A percentile compares a stretch with the other conserved stretches of the same genome.
phyloP scores from a whole-genome alignment of 1,139 yeast species.

The Meyerozyma carpophila region DNA sequence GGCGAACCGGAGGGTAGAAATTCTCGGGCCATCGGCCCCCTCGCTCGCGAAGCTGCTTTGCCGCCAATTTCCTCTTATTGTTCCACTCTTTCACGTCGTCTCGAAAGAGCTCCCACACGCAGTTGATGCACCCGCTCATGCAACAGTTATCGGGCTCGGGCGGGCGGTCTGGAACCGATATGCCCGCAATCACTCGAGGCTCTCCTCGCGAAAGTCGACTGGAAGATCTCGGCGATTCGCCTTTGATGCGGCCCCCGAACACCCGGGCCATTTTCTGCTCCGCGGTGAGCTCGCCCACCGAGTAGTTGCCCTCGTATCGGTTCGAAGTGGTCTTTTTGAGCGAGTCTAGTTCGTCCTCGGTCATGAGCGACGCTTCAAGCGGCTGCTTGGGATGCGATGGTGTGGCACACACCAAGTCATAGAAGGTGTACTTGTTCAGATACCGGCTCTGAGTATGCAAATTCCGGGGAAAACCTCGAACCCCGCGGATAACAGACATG shows the following conservation, averaged over 20 bases:
- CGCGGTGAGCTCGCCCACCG: conserved; percentile 29
- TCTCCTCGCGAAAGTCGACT: conserved; percentile 42
- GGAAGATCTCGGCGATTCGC: conserved; percentile 47
- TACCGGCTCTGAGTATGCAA: background rate
- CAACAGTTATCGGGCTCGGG: conserved; percentile 93
- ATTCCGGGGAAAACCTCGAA: background rate
- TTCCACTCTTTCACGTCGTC: conserved; percentile 88
- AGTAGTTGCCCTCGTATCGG: conserved; percentile 40
- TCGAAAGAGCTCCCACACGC: conserved; percentile 92
- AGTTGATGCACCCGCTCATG: conserved; percentile 94
- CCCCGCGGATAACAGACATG: background rate
- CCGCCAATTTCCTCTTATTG: conserved; percentile 54
- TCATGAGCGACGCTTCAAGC: background rate
- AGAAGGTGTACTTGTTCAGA: background rate
- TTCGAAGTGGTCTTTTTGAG: background rate
- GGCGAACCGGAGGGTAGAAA: conserved; percentile 62
- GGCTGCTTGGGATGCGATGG: background rate
- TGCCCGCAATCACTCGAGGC: conserved; percentile 56
- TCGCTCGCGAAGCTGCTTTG: conserved; percentile 39
- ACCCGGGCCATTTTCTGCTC: conserved; percentile 47
- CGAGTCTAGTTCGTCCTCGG: background rate
- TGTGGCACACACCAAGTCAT: background rate
- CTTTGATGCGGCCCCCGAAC: conserved; percentile 57
- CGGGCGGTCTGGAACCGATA: conserved; percentile 75
- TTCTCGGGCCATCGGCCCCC: conserved; percentile 74